phyloP scores from a whole-genome alignment of 1,139 yeast species.

The Wickerhamomyces sp. region DNA sequence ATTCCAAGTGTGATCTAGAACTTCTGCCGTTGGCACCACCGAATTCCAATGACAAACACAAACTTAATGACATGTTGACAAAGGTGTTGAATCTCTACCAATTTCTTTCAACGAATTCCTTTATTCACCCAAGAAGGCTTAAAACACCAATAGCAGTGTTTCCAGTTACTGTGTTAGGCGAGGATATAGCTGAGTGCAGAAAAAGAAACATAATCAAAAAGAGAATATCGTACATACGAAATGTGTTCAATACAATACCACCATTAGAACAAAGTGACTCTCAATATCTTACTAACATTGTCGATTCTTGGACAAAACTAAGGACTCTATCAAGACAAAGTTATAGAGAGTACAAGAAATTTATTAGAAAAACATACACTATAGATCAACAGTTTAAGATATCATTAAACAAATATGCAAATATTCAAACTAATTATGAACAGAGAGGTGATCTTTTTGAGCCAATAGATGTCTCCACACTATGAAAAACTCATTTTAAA shows the following conservation, averaged over 20 bases:
- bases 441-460: constrained; percentile 7
- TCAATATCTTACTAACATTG: constrained; percentile 12
- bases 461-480: neutral
- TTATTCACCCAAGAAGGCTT: constrained; percentile 17
- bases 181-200: constrained; percentile 17
- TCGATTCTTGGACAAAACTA: constrained; percentile 7
- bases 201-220: constrained; percentile 18
- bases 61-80: constrained; percentile 11
- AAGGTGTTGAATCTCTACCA: constrained; percentile 16
- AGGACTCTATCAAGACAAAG: constrained; percentile 1
- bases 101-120: constrained; percentile 9
- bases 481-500: constrained; percentile 4
- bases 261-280: constrained; percentile 18
- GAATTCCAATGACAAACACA: neutral
- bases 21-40: constrained; percentile 5
- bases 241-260: constrained; percentile 12
- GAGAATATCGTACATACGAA: constrained; percentile 19
- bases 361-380: constrained; percentile 18
- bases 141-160: constrained; percentile 11
- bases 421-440: constrained; percentile 12
- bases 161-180: constrained; percentile 20
- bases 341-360: constrained; percentile 20
- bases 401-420: constrained; percentile 16
- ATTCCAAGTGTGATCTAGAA: neutral
- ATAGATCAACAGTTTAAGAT: constrained; percentile 16